Conservation (phyloP, 192 early-diverging fungal genomes). For the Funneliformis geosporum region DNA sequence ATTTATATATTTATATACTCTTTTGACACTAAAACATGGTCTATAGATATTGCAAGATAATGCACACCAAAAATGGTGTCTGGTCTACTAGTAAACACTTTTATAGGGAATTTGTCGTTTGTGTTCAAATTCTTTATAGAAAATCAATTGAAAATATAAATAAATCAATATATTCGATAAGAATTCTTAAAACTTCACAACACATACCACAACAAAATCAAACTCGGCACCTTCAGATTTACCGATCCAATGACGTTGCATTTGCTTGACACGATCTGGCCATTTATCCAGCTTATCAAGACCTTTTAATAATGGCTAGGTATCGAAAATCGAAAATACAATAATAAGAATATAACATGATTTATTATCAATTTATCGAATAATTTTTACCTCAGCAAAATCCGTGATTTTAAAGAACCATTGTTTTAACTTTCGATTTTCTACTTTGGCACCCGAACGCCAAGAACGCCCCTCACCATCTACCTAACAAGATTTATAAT, state of each 20-base stretch:
- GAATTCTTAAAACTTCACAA: not conserved
- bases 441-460: conserved; percentile 90
- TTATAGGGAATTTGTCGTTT: conserved; percentile 34
- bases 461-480: conserved; percentile 85
- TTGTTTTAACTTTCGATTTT: conserved; percentile 80
- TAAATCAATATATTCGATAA: not conserved
- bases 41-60: conserved; percentile 66
- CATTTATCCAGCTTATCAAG: conserved; percentile 75
- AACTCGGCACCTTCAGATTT: conserved; percentile 80
- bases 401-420: conserved; percentile 92
- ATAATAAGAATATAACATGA: not conserved
- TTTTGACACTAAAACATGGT: conserved; percentile 59
- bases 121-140: not conserved
- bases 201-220: conserved; percentile 52
- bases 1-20: conserved; percentile 12
- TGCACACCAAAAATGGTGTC: conserved; percentile 78
- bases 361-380: not conserved
- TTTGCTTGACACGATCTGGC: conserved; percentile 86
- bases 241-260: conserved; percentile 94
- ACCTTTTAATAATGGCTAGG: conserved; percentile 61
- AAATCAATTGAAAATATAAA: not conserved
- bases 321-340: not conserved
- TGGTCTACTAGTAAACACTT: conserved; percentile 78
- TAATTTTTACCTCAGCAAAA: conserved; percentile 63
- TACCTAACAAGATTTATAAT: conserved; percentile 52